Conservation (phyloP, 768 basidiomycete genomes). For the Rhodocollybia butyracea region DNA sequence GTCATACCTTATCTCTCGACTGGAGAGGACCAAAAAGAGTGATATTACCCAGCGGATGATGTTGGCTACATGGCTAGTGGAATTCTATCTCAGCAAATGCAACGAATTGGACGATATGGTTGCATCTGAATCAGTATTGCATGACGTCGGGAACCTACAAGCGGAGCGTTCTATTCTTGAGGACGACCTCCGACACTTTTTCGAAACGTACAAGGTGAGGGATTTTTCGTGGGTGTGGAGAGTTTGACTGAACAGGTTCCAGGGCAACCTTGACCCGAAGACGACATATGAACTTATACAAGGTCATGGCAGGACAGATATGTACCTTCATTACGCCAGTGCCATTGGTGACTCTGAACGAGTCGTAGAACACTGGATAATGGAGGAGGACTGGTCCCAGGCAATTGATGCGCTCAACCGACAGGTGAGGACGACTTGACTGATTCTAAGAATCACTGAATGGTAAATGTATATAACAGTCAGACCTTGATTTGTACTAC, state of each 20-base stretch:
- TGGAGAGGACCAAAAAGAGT: conserved; percentile 81
- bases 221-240: background rate
- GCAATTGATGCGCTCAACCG: conserved; percentile 89
- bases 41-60: conserved; percentile 94
- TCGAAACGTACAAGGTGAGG: conserved; percentile 88
- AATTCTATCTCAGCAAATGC: conserved; percentile 95
- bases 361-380: conserved; percentile 88
- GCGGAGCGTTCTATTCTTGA: conserved; percentile 81
- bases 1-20: conserved; percentile 82
- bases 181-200: conserved; percentile 90
- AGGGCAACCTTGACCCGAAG: conserved; percentile 81
- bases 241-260: background rate
- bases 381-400: conserved; percentile 89
- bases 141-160: conserved; percentile 81
- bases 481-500: conserved; percentile 88
- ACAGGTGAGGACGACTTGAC: conserved; percentile 53
- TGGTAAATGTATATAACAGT: conserved; percentile 42
- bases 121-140: conserved; percentile 77
- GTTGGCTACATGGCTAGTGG: conserved; percentile 97
- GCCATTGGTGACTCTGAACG: conserved; percentile 77
- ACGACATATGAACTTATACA: conserved; percentile 93
- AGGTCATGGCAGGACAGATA: conserved; percentile 88
- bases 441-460: background rate
- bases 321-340: conserved; percentile 87
- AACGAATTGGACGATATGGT: conserved; percentile 94